Evolutionary conservation across 1,284 basidiomycete species (phyloP).

Genomic region (Rhodotorula sp.): DNA sequence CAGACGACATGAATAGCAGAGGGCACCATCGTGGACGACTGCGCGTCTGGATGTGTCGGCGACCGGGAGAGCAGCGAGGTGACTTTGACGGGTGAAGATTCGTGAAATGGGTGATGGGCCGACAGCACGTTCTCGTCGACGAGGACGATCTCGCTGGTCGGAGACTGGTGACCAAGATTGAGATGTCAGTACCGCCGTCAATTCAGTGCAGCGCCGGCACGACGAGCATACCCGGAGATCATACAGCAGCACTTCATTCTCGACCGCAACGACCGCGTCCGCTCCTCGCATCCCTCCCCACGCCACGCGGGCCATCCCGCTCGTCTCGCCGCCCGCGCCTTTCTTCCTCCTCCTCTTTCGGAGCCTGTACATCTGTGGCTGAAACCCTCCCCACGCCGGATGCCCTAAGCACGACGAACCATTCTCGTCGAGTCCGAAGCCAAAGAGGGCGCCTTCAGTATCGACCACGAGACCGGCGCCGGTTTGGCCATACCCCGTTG

Average conservation of each 20-base stretch:
- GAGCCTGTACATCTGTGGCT: slow-evolving; percentile 25
- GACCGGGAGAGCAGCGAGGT: slow-evolving; percentile 8
- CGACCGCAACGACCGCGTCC: slow-evolving; percentile 31
- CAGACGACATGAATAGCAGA: slow-evolving; percentile 21
- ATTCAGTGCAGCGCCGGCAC: too few relatives aligned
- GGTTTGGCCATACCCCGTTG: neutral
- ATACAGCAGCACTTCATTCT: slow-evolving; percentile 35
- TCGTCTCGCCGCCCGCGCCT: neutral
- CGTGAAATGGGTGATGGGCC: slow-evolving; percentile 1
- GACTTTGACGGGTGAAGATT: neutral
- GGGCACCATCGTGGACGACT: neutral
- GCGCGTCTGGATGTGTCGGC: neutral
- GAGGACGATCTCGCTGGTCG: neutral
- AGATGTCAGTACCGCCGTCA: neutral
- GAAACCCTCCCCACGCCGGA: neutral
- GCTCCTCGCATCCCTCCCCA: slow-evolving; percentile 16
- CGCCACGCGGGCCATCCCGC: slow-evolving; percentile 20
- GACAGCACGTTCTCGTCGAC: neutral
- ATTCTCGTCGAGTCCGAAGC: slow-evolving; percentile 18
- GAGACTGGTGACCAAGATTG: neutral
- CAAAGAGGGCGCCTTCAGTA: slow-evolving; percentile 19
- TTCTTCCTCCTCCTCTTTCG: slow-evolving; percentile 16
- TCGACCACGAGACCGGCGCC: slow-evolving; percentile 32
- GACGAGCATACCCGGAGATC: slow-evolving; percentile 22
- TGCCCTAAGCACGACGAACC: neutral